Base-by-base conservation (phyloP, 106 monocot species). In the Apostasia ramifera region DNA sequence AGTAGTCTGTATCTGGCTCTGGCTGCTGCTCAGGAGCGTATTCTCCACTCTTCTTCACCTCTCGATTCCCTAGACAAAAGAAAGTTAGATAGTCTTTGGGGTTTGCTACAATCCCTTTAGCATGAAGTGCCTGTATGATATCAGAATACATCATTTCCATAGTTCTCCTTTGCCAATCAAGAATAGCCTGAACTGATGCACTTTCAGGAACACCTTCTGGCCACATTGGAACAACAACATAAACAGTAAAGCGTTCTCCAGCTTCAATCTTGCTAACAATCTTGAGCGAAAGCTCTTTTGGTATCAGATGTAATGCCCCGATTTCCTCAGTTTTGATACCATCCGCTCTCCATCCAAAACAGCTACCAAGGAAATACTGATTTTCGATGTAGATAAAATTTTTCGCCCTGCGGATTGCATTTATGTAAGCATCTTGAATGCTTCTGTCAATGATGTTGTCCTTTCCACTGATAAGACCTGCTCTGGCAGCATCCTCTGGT, bases 101-200 rank as follows among this genome's bases (percentile, higher is more conserved):
- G 55, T 81, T 74, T 47, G 77, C 85, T 57, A 59, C 66, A 26
- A 75, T 55, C 13, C 85, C 78, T 48, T 71, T 74, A 55, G 74
- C 74, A 15, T 52, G 70, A 14, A 85, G 74, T 2, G 85, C 81
- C 4, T 61, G 70, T n/a, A 48, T 54, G 2, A 85, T 70, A 45
- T 81, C 77, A 47, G 73, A 62, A 69, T 85, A 85, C 81, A 85
- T 85, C 85, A 85, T 85, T 44, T 85, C 81, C 81, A 81, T 85
- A 1, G 85, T 85, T 52, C 77, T 70, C 41, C 71, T 63, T 67
- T 85, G 77, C 85, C 85, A 85, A 68, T 78, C 74, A 12, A 85
- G 57, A 40, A 81, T 85, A 4, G 81, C 81, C 66, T 85, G 81
- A 61, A 85, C 81, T 11, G 85, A 78, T 40, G 40, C 81, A 49